Base-by-base conservation (phyloP, 768 basidiomycete genomes). In the Calocybe cyanea region DNA sequence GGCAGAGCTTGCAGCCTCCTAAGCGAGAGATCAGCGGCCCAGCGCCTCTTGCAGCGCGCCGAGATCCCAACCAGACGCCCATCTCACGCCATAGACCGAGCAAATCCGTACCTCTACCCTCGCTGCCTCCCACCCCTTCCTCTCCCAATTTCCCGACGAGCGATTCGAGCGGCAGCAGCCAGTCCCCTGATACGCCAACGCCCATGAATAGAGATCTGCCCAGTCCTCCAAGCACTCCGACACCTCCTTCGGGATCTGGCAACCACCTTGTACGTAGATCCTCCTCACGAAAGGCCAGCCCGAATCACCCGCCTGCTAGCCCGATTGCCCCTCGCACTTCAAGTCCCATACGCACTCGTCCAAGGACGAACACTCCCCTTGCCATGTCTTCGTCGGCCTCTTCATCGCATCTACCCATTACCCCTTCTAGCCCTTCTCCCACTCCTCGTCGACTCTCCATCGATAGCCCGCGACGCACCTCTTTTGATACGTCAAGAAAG, bases 331-430 rank as follows among this genome's bases (percentile, higher is more conserved):
- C 55, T 54, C 66, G 50, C 55, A 66, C 60, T 50, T 55, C 58
- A 8, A 78, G 73, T 48, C 74, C 75, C 15, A 60, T 68, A 21
- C 72, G 66, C 17, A 58, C 72, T 35, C 71, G 74, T 19, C 67
- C 76, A 7, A 69, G 72, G 39, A 63, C 64, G 9, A 57, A 68
- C 11, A 71, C 72, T 21, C 71, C 71, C 31, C 71, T 74, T 48
- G 70, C 72, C 21, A 55, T 73, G 15, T n/a, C n/a, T n/a, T 59
- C 68, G 5, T 78, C 81, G 2, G 54, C 71, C 4, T 80, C 82
- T 3, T 62, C 76, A 2, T 72, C 78, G 2, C 73, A 77, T 52
- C 64, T 79, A 41, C 75, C 76, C n/a, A 62, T 74, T 7, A 60
- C 72, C 10, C 59, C 64, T 36, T 63, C 65, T 11, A 66, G 51